Evolutionary conservation across 306 rosid species (phyloP).

Genomic region (Malus sieversii): DNA sequence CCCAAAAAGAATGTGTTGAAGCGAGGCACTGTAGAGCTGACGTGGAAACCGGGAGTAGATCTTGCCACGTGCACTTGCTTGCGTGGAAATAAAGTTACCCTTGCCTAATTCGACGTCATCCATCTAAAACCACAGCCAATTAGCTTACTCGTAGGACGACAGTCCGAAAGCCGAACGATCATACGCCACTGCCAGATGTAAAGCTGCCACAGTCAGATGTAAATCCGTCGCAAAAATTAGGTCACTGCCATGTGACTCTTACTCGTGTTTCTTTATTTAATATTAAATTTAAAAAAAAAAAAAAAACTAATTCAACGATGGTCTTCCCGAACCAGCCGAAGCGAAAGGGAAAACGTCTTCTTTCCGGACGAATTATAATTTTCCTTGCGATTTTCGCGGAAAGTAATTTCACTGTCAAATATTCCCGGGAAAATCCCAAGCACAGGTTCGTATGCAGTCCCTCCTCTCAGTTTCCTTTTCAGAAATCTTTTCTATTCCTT

Average conservation of each 20-base stretch:
- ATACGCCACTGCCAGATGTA: neutral
- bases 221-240: neutral
- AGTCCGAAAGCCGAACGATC: neutral
- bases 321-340: conserved; percentile 35
- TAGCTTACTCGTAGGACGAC: neutral
- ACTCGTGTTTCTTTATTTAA: neutral
- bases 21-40: neutral
- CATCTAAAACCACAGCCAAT: neutral
- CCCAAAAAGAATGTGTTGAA: no score
- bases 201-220: neutral
- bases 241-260: neutral
- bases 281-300: neutral
- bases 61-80: conserved; percentile 13
- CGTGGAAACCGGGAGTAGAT: neutral
- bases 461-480: neutral
- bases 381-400: conserved; percentile 30
- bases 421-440: conserved; percentile 26
- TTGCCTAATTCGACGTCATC: neutral
- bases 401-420: conserved; percentile 14
- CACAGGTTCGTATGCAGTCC: conserved; percentile 31
- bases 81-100: conserved; percentile 4
- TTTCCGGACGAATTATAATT: neutral
- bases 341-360: conserved; percentile 13
- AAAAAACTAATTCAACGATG: neutral
- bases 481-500: neutral